Evolutionary conservation across 2,329 filamentous ascomycete genomes (phyloP), one percentile per base, ranked within the genome.

Genomic region (Colletotrichum sojae): DNA sequence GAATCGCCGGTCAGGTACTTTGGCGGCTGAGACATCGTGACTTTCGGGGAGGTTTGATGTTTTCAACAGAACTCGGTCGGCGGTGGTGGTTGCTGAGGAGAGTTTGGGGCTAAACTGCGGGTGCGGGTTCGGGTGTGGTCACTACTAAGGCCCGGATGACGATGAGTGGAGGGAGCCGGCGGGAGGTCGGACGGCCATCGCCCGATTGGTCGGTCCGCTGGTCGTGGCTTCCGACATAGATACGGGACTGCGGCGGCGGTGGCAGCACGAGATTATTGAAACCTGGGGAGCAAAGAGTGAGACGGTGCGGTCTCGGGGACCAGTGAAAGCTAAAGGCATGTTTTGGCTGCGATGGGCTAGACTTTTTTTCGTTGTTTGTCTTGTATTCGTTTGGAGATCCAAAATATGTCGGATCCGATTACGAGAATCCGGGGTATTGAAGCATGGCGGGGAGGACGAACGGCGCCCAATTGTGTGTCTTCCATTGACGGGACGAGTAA

Each of bases 1-100:
- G 88, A 87, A 77, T 98, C 90, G 78, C 95, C 95, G 45, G 91
- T 95, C 73, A 99, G 86, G 77, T 95, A 87, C 72, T 87, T 87
- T n/a, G 89, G 78, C n/a, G 67, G 76, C 71, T 79, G 74, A 25
- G 77, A 71, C 79, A 82, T 81, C 57, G 69, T 70, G 40, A 61
- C 51, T 59, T 49, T 54, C 8, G n/a, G 18, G 43, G 15, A 25
- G 22, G n/a, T 8, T 13, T 54, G 52, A 45, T 61, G 40, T 63
- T 53, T 61, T 61, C 63, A 54, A 70, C 56, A 58, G 40, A 56
- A 55, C 48, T 25, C 12, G 52, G 46, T 51, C 9, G 16, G 36
- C 18, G 45, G 48, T 53, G 55, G 45, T 27, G 36, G 20, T 27
- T 18, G 65, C 18, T 69, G 64, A 16, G 53, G 67, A 48, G 53